These are phyloP conservation scores for Beauveria pseudobassiana DNA, from an alignment of 2,329 filamentous ascomycete species.

Conservation along the genomic window DNA sequence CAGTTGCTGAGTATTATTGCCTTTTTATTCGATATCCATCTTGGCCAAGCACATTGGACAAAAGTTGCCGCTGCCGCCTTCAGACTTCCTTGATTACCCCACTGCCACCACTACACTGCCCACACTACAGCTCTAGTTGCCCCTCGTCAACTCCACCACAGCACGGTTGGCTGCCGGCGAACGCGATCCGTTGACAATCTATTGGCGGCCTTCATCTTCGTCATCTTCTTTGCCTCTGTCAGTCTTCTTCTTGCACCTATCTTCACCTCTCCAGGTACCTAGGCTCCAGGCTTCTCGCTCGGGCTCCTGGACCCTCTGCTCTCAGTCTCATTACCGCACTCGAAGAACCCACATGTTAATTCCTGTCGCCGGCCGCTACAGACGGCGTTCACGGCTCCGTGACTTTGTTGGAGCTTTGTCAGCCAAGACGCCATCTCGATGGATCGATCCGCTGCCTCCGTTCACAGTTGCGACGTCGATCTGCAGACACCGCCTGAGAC, in stretches of 20 bases:
- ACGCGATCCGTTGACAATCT: background rate
- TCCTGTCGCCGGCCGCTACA: conserved; percentile 31
- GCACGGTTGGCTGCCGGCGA: conserved; percentile 21
- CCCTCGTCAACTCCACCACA: conserved; percentile 29
- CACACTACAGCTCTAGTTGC: conserved; percentile 10
- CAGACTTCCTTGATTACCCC: background rate
- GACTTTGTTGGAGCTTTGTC: conserved; percentile 37
- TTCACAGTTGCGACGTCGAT: conserved; percentile 48
- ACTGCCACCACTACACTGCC: background rate
- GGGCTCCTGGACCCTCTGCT: conserved; percentile 3
- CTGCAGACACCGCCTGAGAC: conserved; percentile 52
- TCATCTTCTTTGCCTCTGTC: background rate
- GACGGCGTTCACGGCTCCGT: conserved; percentile 47
- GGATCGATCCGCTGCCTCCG: conserved; percentile 43
- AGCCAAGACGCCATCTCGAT: conserved; percentile 25
- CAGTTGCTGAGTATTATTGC: too few relatives aligned
- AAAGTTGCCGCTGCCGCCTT: too few relatives aligned
- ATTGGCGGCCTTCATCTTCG: background rate
- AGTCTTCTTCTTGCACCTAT: background rate
- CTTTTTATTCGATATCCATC: too few relatives aligned
- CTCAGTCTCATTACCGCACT: background rate
- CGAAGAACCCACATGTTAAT: conserved; percentile 47
- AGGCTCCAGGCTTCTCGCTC: conserved; percentile 7
- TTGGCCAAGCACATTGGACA: too few relatives aligned
- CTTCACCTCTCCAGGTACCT: background rate